Base-by-base conservation (phyloP, 768 basidiomycete genomes). In the Tricholomella constricta region DNA sequence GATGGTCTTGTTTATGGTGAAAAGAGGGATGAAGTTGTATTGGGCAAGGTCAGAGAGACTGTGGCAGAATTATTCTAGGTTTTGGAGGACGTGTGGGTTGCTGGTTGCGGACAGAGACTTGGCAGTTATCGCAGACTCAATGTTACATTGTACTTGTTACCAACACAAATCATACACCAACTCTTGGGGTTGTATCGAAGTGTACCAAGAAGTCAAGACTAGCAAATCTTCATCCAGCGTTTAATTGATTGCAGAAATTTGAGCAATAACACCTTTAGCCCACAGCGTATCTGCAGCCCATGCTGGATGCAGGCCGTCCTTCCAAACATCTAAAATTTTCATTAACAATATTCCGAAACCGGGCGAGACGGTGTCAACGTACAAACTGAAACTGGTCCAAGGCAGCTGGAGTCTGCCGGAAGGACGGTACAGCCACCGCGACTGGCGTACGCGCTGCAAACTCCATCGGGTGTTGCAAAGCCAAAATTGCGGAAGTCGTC, bases 1-100 rank as follows among this genome's bases (percentile, higher is more conserved):
- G 65, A 63, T 2, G 65, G 48, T 14, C 51, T 55, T 34, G 51
- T 45, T 1, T 46, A 45, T 6, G 65, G 54, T 17, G 64, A 53
- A 22, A 43, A 46, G 17, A 65, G 58, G 26, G 65, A 71, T 55
- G 56, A 64, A 6, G 56, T 56, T 17, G 62, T 70, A 22, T 50
- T 72, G 51, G 48, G 35, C 15, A 66, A 62, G 44, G 68, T 72
- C 12, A 67, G 63, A 48, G 57, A 52, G 20, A 56, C 67, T n/a
- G 38, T 74, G 41, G 52, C 48, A n/a, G 52, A 58, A 47, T 60
- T 65, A 12, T 65, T 65, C 31, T 68, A 47, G 34, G 19, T 11
- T 26, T 36, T 17, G n/a, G n/a, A 23, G 19, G 17, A 42, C 40
- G 20, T 29, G 29, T 6, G 6, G 29, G 29, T 6, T 6, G 31